phyloP scores from a whole-genome alignment of 306 rosid species.

The Vigna hirtella region DNA sequence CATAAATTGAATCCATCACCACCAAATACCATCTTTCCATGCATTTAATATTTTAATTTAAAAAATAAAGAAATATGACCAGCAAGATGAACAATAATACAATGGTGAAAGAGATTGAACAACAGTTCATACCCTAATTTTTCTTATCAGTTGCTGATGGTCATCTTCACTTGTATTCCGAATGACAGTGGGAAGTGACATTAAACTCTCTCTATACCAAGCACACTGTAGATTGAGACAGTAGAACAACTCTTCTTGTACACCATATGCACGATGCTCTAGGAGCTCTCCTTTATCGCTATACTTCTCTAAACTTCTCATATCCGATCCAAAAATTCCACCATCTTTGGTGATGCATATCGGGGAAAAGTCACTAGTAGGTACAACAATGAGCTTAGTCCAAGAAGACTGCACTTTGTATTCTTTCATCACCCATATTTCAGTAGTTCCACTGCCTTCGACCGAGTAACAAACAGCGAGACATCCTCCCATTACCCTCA shows the following conservation, averaged over 20 bases:
- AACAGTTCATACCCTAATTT: not conserved
- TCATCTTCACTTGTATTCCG: not conserved
- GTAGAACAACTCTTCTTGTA: not conserved
- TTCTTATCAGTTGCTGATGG: not conserved
- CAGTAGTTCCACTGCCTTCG: not conserved
- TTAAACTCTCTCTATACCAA: too few relatives aligned
- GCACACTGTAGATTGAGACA: not conserved
- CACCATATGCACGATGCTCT: too few relatives aligned
- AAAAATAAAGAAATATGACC: not conserved
- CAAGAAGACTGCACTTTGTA: conserved; percentile 24
- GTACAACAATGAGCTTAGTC: conserved; percentile 1
- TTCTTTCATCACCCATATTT: conserved; percentile 41
- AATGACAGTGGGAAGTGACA: not conserved
- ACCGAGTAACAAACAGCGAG: not conserved
- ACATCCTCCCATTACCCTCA: conserved; percentile 21
- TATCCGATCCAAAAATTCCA: conserved; percentile 5
- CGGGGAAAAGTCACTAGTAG: not conserved
- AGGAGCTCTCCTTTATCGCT: not conserved
- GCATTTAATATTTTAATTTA: not conserved
- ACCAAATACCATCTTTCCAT: not conserved
- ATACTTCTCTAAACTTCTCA: not conserved
- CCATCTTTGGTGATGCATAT: not conserved
- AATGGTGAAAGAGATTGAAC: not conserved
- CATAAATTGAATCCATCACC: not conserved
- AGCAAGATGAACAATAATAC: not conserved